Base-by-base conservation (phyloP, 768 basidiomycete genomes). In the Dentipellis sp. region DNA sequence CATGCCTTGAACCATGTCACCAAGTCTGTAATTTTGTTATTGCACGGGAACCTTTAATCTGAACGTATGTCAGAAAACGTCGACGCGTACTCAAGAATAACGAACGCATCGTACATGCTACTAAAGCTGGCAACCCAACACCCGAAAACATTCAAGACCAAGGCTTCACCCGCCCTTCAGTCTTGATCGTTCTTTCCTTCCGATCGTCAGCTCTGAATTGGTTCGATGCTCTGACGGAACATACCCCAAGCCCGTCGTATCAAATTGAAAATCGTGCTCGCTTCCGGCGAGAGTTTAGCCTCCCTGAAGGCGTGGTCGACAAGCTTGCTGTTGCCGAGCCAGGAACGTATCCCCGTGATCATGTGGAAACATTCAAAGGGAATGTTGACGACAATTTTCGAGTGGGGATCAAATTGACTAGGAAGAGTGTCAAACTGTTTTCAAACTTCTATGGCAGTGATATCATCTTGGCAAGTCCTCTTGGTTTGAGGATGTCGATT, bases 351-450 rank as follows among this genome's bases (percentile, higher is more conserved):
- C 88, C 95, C 2, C 65, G 68, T 12, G 97, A 98, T 65, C 95
- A 99, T 65, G 80, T 95, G 10, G 91, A 92, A 62, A 94, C 81
- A 54, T 97, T 98, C 78, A 82, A 83, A 62, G 97, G 97, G n/a
- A 99, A 99, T 65, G 80, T 94, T 29, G 97, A 99, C 65, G 97
- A 99, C 67, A 91, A 84, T 63, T 98, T 99, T 68, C 75, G 93
- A 58, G 75, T 97, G 35, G 97, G 97, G 0, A 71, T 97, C 59
- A 98, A 98, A 73, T 69, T 98, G 67, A 98, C 94, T 9, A 76
- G 84, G 66, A 97, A 94, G 72, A 92, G 83, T 54, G 81, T 97
- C 45, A 97, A 93, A 69, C 74, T 97, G 67, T 97, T 94, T 66
- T 77, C 87, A 2, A 89, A 90, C 59, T 95, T 95, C 67, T 97